Evolutionary conservation across 1,139 yeast genomes (phyloP).

Genomic region (Chernovozyma aurita): DNA sequence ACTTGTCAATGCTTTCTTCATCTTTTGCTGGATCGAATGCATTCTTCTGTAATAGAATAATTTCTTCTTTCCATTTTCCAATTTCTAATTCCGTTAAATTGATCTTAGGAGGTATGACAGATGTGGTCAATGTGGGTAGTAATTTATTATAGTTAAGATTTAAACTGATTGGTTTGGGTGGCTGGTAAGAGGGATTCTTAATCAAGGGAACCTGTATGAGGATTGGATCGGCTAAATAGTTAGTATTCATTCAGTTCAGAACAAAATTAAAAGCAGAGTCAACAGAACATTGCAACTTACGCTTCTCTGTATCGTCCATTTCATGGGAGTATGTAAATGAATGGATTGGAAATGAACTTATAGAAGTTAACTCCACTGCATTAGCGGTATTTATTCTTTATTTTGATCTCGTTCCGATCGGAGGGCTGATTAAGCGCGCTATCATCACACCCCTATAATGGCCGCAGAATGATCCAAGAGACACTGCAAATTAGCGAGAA

Average conservation of each 20-base stretch:
- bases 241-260: conserved; percentile 8
- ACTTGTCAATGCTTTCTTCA: conserved; percentile 15
- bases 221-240: conserved; percentile 41
- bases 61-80: conserved; percentile 25
- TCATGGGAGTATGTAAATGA: no score
- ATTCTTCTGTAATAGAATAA: conserved; percentile 15
- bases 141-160: conserved; percentile 47
- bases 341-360: no score
- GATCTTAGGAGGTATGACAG: conserved; percentile 39
- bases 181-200: conserved; percentile 49
- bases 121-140: conserved; percentile 28
- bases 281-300: conserved; percentile 11
- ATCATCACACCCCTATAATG: no score
- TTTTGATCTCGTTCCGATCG: no score
- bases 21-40: conserved; percentile 10
- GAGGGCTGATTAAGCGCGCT: no score
- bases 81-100: conserved; percentile 25
- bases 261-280: not conserved
- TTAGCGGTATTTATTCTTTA: no score
- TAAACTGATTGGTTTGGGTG: conserved; percentile 56
- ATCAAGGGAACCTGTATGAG: conserved; percentile 56
- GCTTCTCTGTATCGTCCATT: conserved; percentile 19
- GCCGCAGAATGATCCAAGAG: no score
- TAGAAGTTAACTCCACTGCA: no score
- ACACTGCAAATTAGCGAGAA: no score